Conservation (phyloP, 176 grass and related monocot genomes). For the Musa troglodytarum region DNA sequence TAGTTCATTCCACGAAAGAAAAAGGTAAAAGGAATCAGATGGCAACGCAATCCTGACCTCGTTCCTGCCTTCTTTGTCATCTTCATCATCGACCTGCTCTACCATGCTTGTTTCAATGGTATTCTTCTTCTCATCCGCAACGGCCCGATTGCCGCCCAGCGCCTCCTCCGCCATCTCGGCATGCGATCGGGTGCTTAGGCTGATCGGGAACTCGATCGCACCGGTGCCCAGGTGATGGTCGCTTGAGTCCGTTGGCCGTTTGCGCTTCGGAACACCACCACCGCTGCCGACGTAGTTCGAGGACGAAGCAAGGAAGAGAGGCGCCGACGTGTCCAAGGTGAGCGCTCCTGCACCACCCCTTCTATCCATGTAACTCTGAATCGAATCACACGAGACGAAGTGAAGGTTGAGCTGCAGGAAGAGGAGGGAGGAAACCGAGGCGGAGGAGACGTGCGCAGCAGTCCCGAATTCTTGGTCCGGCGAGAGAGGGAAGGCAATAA, state of each 20-base stretch:
- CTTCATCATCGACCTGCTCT: conserved; percentile 21
- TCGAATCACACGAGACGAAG: background rate
- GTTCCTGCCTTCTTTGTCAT: conserved; percentile 28
- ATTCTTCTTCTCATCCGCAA: conserved; percentile 49
- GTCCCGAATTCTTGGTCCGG: conserved; percentile 47
- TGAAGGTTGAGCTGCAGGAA: background rate
- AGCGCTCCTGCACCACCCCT: conserved; percentile 20
- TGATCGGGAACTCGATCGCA: background rate
- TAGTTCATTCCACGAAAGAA: too few species aligned
- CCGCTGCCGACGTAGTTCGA: background rate
- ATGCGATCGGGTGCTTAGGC: conserved; percentile 3
- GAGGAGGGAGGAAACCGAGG: background rate
- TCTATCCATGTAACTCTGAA: background rate
- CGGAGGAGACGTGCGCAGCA: background rate
- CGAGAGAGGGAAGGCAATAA: conserved; percentile 30
- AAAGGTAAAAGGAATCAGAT: too few species aligned
- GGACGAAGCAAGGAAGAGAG: conserved; percentile 19
- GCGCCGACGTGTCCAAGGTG: conserved; percentile 37
- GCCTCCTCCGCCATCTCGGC: conserved; percentile 13
- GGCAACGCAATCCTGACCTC: conserved; percentile 26
- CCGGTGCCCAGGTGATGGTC: background rate
- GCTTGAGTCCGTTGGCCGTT: background rate
- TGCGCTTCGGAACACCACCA: background rate
- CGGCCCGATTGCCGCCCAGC: background rate
- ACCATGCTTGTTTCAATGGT: conserved; percentile 3